Evolutionary conservation across 306 rosid species (phyloP).

Genomic region (Mimosa bimucronata): DNA sequence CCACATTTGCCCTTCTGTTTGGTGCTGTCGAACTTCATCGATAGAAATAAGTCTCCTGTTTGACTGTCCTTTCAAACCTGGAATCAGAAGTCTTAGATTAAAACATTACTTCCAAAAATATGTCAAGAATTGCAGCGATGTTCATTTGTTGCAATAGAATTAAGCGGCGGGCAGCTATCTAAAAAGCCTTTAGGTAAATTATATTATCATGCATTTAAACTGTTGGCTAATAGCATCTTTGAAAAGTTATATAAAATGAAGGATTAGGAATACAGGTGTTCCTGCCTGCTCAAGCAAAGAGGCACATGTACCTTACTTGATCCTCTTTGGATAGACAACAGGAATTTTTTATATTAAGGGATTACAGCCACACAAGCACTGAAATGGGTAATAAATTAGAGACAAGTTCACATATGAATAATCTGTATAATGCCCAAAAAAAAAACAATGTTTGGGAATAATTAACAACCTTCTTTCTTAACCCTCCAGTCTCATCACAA

Average conservation of each 20-base stretch:
- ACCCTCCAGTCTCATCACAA: constrained; percentile 3
- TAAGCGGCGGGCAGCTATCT: background rate
- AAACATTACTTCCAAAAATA: constrained; percentile 21
- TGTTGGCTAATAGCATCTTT: background rate
- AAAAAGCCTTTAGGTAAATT: background rate
- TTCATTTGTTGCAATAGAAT: constrained; percentile 14
- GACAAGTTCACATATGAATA: background rate
- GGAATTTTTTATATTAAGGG: constrained; percentile 4
- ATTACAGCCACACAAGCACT: constrained; percentile 7
- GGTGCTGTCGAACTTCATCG: constrained; percentile 83
- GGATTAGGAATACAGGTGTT: background rate
- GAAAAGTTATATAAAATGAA: background rate
- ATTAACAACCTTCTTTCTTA: background rate
- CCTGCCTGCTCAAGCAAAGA: background rate
- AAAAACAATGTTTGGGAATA: background rate
- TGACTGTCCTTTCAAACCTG: constrained; percentile 90
- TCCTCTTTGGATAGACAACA: constrained; percentile 1
- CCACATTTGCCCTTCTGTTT: constrained; percentile 85
- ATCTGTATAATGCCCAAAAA: background rate
- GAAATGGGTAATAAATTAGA: constrained; percentile 22
- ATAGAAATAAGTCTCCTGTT: constrained; percentile 80
- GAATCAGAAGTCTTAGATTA: constrained; percentile 30
- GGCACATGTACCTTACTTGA: background rate
- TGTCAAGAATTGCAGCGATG: constrained; percentile 9
- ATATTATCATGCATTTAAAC: background rate